Conservation (phyloP, 2,329 filamentous ascomycete species). For the Monosporascus sp. region DNA sequence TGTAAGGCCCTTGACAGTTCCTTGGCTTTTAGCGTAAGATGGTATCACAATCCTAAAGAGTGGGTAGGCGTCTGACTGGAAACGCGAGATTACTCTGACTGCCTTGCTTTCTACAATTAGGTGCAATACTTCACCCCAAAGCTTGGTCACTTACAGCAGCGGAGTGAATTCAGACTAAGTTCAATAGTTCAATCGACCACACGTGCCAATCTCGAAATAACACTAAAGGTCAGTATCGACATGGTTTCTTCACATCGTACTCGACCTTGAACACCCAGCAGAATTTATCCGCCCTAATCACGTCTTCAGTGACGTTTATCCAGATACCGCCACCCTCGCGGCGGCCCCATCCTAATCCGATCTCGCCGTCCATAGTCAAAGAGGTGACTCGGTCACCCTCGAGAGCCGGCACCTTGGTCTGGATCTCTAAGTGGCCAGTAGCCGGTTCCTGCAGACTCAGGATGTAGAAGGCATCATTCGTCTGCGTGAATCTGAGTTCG, state of each 20-base stretch:
- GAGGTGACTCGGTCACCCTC: conserved; percentile 38
- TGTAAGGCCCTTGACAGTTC: too few species aligned
- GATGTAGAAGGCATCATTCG: conserved; percentile 46
- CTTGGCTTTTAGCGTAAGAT: too few species aligned
- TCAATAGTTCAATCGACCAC: too few species aligned
- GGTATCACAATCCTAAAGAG: too few species aligned
- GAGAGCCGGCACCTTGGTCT: conserved; percentile 38
- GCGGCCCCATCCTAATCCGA: conserved; percentile 10
- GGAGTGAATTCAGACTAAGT: too few species aligned
- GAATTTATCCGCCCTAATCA: conserved; percentile 2
- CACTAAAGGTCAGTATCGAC: not conserved
- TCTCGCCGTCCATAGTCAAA: conserved; percentile 28
- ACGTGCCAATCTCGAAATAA: too few species aligned
- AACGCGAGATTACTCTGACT: too few species aligned
- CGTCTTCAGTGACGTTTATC: conserved; percentile 2
- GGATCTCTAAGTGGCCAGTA: conserved; percentile 30
- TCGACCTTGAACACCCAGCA: conserved; percentile 7
- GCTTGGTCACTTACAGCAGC: too few species aligned
- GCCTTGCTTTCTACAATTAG: too few species aligned
- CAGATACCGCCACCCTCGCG: not conserved
- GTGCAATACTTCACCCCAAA: too few species aligned
- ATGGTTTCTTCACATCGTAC: not conserved
- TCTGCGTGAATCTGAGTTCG: conserved; percentile 44
- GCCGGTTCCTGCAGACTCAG: conserved; percentile 33
- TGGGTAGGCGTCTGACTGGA: too few species aligned